These are phyloP conservation scores for Oryza australiensis DNA, from an alignment of 176 grass and related monocot genomes.

Conservation along the genomic window DNA sequence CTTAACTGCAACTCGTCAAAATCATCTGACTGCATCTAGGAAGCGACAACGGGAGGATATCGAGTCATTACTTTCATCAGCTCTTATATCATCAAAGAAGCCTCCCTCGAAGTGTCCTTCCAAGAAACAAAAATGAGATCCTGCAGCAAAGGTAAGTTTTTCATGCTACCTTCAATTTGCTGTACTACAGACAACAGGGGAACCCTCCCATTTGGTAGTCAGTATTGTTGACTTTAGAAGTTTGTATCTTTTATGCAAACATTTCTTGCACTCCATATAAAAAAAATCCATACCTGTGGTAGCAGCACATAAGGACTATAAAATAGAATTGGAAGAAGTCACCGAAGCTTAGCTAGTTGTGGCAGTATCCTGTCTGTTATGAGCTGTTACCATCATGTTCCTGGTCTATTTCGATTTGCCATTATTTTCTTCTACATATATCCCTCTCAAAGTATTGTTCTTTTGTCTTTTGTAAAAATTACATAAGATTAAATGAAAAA, in stretches of 20 bases:
- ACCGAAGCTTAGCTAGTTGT: not conserved
- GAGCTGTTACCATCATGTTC: not conserved
- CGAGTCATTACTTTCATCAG: conserved; percentile 67
- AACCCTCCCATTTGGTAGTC: not conserved
- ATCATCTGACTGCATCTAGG: conserved; percentile 58
- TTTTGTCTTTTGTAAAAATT: no score
- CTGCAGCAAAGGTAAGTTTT: conserved; percentile 41
- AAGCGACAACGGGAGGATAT: conserved; percentile 78
- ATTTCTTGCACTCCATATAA: not conserved
- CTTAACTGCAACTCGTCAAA: conserved; percentile 22
- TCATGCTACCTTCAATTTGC: conserved; percentile 18
- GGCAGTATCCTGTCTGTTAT: not conserved
- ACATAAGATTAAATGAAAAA: no score
- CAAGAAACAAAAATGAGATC: conserved; percentile 48
- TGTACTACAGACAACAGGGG: not conserved
- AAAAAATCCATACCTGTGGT: not conserved
- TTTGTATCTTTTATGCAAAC: conserved; percentile 14
- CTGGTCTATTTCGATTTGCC: not conserved
- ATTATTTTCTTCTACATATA: not conserved
- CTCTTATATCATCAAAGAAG: conserved; percentile 81
- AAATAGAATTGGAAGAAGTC: not conserved
- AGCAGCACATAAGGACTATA: not conserved
- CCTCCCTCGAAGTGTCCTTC: conserved; percentile 36
- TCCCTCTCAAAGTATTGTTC: no score
- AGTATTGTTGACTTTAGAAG: not conserved